Evolutionary conservation across 306 rosid species (phyloP), one percentile per base, ranked within the genome.

Genomic region (Trichosanthes truncata): DNA sequence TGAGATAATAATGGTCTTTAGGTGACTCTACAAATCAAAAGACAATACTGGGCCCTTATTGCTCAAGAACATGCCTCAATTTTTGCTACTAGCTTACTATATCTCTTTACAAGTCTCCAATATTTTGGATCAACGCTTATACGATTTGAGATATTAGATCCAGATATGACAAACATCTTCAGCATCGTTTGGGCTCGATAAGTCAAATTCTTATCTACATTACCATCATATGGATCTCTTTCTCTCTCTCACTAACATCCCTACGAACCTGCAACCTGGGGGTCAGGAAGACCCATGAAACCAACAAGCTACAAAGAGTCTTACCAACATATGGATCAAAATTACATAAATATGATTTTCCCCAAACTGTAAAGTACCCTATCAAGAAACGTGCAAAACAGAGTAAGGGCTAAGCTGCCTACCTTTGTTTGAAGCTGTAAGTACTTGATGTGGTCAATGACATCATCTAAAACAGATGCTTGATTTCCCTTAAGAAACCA

Each of bases 401-500:
- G 63, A 61, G 21, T 3, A 45, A 25, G 85, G 51, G 45, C 13
- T 74, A 77, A 78, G 12, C 11, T 31, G 57, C 73, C 60, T 76
- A 92, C 98, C 98, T 92, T 94, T 14, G 89, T 85, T 76, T 87
- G 97, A 81, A 89, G 90, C 86, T 92, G 93, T 87, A 94, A 83
- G 82, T 85, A 82, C 86, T 94, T 92, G 83, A 94, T 77, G 82
- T 94, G 84, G 89, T 94, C 98, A 77, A 94, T 94, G 80, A 88
- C 81, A 66, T 89, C 96, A 76, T 92, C 98, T 80, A 92, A 66
- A 76, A 82, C 77, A 74, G 87, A 86, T 26, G 87, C 89, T 80
- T 91, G 92, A 83, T 87, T 79, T 80, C 89, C 98, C 98, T 94
- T 45, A 72, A 82, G 79, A 38, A 81, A 51, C n/a, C 69, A 77